phyloP scores from a whole-genome alignment of 768 basidiomycete species.

The Pleurotus sapidus region DNA sequence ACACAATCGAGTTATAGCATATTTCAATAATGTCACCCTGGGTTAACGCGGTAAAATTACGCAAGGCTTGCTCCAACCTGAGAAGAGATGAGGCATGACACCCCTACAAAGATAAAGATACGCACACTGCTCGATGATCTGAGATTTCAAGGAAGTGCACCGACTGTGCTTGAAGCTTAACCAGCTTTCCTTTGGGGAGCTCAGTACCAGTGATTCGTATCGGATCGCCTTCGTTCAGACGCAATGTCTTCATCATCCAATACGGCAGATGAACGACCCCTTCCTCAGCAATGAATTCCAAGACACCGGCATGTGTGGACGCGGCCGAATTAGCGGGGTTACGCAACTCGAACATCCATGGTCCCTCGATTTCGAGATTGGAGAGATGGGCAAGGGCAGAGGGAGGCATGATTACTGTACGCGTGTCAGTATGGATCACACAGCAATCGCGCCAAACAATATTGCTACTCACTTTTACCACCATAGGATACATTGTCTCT shows the following conservation, averaged over 20 bases:
- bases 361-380: constrained; percentile 81
- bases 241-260: constrained; percentile 99
- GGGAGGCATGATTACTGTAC: constrained; percentile 92
- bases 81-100: background rate
- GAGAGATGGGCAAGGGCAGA: constrained; percentile 90
- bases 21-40: constrained; percentile 99
- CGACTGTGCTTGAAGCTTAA: constrained; percentile 95
- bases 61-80: constrained; percentile 92
- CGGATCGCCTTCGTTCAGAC: constrained; percentile 91
- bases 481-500: constrained; percentile 93
- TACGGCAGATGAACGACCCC: constrained; percentile 93
- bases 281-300: constrained; percentile 98
- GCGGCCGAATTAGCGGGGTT: constrained; percentile 84
- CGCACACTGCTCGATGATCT: constrained; percentile 96
- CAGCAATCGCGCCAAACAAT: constrained; percentile 1
- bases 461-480: constrained; percentile 75
- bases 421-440: constrained; percentile 9
- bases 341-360: constrained; percentile 96
- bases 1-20: constrained; percentile 92
- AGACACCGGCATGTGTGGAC: constrained; percentile 93
- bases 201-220: constrained; percentile 89
- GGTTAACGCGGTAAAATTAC: constrained; percentile 89
- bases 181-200: constrained; percentile 89
- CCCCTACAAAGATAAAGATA: constrained; percentile 13
- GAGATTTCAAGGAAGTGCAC: constrained; percentile 96